These are phyloP conservation scores for Trichosporon inkin DNA, from an alignment of 1,284 basidiomycete genomes.

Conservation along the genomic window DNA sequence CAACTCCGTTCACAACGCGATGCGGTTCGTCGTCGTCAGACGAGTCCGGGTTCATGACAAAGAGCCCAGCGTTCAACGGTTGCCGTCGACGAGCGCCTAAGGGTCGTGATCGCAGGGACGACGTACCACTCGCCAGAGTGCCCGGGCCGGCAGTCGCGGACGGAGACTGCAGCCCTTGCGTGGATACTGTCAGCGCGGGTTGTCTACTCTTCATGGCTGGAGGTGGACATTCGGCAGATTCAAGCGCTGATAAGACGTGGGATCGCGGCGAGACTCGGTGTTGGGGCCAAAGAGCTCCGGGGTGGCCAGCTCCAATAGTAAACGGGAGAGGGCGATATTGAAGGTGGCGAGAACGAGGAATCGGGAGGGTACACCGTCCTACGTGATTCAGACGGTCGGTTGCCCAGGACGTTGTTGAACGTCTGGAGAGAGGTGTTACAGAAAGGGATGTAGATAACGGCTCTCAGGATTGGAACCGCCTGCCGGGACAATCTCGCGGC, in stretches of 20 bases:
- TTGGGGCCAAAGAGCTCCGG: no score
- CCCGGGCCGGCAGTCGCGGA: not conserved
- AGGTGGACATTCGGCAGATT: not conserved
- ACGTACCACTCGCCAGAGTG: not conserved
- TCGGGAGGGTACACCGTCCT: no score
- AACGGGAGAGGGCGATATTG: no score
- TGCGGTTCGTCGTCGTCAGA: not conserved
- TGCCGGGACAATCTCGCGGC: not conserved
- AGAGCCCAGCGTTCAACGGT: not conserved
- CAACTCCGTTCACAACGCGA: not conserved
- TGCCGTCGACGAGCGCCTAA: not conserved
- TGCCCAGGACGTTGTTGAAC: no score
- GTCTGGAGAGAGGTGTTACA: not conserved
- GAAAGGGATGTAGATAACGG: not conserved
- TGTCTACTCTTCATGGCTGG: not conserved
- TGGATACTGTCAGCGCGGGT: not conserved
- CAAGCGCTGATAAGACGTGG: not conserved
- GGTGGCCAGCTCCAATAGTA: no score
- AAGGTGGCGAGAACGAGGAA: conserved; percentile 3
- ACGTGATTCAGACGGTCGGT: no score
- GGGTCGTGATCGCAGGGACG: not conserved
- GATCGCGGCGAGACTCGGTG: no score
- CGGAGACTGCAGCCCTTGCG: not conserved
- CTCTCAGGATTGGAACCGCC: not conserved
- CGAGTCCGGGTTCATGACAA: not conserved